Evolutionary conservation across 2,329 filamentous ascomycete species (phyloP), one percentile per base, ranked within the genome.

Genomic region (Dryadomyces quercivorus): DNA sequence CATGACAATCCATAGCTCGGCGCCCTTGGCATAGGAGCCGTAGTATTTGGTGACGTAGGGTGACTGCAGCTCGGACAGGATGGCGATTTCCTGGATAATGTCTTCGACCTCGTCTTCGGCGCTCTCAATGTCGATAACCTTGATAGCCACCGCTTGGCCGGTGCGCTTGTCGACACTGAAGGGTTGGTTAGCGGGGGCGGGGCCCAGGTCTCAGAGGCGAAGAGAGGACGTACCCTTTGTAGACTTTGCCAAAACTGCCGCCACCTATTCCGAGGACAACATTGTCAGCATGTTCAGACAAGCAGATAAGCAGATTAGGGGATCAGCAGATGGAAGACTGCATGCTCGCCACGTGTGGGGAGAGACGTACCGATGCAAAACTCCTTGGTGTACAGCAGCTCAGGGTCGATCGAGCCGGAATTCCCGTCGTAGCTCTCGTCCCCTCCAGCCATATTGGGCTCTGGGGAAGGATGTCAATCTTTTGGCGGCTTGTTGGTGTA

Each of bases 51-150:
- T 98, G 59, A 97, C 92, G 66, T 94, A 95, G 18, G 90, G 90
- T 18, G 92, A 97, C 71, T 94, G 88, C 61, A 98, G 81, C 70
- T 95, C 92, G 36, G 93, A 95, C 54, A 98, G 78, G 63, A 98
- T 97, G 61, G 92, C 90, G 62, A 98, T 97, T 72, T 98, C 93
- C 68, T 95, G 90, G 68, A 97, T 96, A 63, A 98, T 98, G 71
- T 98, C 93, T 73, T 97, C 93, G 62, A 98, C 92, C 72, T 98
- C 93, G 69, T 98, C 93, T 71, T 98, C 93, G 64, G 93, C 93
- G 72, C 93, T 96, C 71, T 98, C 93, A 61, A 98, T 93, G 65
- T 98, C 93, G 68, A 98, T 97, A 64, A 98, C 79, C 71, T 98
- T 98, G 75, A 98, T 98, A 31, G 93, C 93, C 51, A 98, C 93